Percentiles rank a stretch among this genome's conserved stretches.
Evolutionary conservation across 495 filamentous ascomycete species (phyloP).

Genomic region (Hypoxylon subgilvum): DNA sequence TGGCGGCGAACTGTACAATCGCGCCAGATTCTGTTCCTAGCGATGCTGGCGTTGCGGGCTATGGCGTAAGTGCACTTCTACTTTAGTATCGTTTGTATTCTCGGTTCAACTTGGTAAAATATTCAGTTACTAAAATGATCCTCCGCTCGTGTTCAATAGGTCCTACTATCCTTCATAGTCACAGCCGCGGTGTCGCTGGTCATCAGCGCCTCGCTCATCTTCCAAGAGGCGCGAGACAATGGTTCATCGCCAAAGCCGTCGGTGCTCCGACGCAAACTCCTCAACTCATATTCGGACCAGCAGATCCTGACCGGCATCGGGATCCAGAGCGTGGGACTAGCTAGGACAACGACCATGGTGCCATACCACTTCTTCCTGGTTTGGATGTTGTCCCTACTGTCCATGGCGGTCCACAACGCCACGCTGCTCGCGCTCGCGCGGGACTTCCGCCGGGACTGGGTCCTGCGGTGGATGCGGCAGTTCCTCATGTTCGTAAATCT

Average conservation of each 20-base stretch:
- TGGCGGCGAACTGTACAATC: conserved; percentile 52
- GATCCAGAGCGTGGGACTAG: conserved; percentile 59
- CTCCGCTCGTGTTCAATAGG: conserved; percentile 35
- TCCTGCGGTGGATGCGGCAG: conserved; percentile 65
- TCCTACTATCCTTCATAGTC: conserved; percentile 65
- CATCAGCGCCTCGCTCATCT: conserved; percentile 54
- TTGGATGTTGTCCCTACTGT: conserved; percentile 64
- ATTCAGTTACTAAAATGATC: not conserved
- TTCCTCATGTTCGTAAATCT: conserved; percentile 65
- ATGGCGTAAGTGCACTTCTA: conserved; percentile 53
- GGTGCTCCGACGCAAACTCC: conserved; percentile 60
- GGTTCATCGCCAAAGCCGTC: conserved; percentile 38
- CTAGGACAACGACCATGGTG: conserved; percentile 55
- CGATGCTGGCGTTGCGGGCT: conserved; percentile 64
- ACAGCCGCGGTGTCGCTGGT: conserved; percentile 56
- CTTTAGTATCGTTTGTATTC: no score
- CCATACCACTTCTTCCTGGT: conserved; percentile 69
- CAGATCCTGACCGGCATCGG: conserved; percentile 67
- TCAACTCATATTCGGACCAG: conserved; percentile 64
- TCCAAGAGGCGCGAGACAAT: conserved; percentile 47
- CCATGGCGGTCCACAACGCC: conserved; percentile 63
- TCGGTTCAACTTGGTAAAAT: no score
- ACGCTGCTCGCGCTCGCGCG: conserved; percentile 61
- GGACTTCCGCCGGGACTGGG: conserved; percentile 67
- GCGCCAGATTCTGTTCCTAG: conserved; percentile 51